Conservation (phyloP, 495 filamentous ascomycete species). For the Tuber aestivum region DNA sequence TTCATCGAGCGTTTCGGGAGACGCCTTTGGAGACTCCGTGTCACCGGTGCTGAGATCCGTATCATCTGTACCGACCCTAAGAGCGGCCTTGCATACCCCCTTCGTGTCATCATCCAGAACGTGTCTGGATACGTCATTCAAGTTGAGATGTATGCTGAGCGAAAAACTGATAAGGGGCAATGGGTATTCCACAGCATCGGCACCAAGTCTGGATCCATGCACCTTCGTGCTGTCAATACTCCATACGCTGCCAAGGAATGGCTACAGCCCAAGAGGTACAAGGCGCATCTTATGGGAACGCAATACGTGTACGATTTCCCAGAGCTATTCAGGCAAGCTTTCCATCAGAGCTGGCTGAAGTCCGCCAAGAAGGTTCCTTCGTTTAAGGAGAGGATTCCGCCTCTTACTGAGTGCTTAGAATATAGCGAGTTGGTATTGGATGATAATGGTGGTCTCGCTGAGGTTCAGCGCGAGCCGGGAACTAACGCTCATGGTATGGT, state of each 20-base stretch:
- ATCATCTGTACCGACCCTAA: constrained; percentile 89
- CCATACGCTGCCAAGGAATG: constrained; percentile 98
- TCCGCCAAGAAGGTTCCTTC: constrained; percentile 62
- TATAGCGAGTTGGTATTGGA: constrained; percentile 91
- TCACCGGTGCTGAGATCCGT: constrained; percentile 95
- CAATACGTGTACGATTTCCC: constrained; percentile 99
- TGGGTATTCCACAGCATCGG: constrained; percentile 98
- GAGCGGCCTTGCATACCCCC: constrained; percentile 80
- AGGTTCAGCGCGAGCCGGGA: constrained; percentile 88
- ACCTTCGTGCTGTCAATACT: constrained; percentile 79
- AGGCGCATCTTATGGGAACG: constrained; percentile 97
- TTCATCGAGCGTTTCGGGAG: constrained; percentile 96
- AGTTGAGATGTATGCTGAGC: constrained; percentile 94
- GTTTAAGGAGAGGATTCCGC: constrained; percentile 73
- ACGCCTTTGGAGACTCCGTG: constrained; percentile 90
- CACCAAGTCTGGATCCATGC: constrained; percentile 92
- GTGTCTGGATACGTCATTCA: constrained; percentile 98
- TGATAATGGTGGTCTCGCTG: constrained; percentile 82
- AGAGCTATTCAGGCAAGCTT: constrained; percentile 95
- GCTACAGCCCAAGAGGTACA: constrained; percentile 98
- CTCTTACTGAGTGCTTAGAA: constrained; percentile 85
- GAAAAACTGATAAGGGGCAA: constrained; percentile 92
- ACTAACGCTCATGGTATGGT: constrained; percentile 97
- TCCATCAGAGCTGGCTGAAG: constrained; percentile 89
- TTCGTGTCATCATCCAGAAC: constrained; percentile 96